These are phyloP conservation scores for Cladophialophora psammophila DNA, from an alignment of 2,329 filamentous ascomycete genomes.

Conservation along the genomic window DNA sequence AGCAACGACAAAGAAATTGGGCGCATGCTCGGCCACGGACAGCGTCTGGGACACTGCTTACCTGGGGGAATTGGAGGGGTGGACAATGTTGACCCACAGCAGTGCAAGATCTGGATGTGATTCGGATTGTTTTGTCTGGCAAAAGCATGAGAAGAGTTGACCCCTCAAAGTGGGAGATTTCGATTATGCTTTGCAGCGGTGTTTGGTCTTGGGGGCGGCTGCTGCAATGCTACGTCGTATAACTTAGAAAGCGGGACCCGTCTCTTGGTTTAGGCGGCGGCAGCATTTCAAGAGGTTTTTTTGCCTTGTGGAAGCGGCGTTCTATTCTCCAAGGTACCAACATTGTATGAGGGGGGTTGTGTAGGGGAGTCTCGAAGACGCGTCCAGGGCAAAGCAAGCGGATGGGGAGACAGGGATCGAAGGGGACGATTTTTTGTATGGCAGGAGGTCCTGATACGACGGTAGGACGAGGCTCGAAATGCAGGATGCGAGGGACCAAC, in stretches of 20 bases:
- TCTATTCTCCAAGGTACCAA: neutral
- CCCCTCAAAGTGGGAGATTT: neutral
- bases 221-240: slow-evolving; percentile 34
- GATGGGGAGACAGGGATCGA: neutral
- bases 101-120: slow-evolving; percentile 6
- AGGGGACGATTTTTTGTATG: neutral
- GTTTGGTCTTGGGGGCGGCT: neutral
- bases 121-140: neutral
- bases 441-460: slow-evolving; percentile 6
- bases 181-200: slow-evolving; percentile 2
- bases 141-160: slow-evolving; percentile 3
- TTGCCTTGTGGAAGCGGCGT: neutral
- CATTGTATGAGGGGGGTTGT: neutral
- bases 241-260: slow-evolving; percentile 12
- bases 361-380: neutral
- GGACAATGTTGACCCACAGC: neutral
- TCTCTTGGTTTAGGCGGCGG: slow-evolving; percentile 16
- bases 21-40: slow-evolving; percentile 8
- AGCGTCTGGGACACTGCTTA: neutral
- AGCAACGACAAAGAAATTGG: neutral
- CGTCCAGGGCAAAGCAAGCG: neutral
- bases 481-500: slow-evolving; percentile 15
- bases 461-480: slow-evolving; percentile 5
- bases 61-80: neutral
- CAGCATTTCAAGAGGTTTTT: neutral